Evolutionary conservation across 2,329 filamentous ascomycete species (phyloP).

Genomic region (Monosporascus ibericus): DNA sequence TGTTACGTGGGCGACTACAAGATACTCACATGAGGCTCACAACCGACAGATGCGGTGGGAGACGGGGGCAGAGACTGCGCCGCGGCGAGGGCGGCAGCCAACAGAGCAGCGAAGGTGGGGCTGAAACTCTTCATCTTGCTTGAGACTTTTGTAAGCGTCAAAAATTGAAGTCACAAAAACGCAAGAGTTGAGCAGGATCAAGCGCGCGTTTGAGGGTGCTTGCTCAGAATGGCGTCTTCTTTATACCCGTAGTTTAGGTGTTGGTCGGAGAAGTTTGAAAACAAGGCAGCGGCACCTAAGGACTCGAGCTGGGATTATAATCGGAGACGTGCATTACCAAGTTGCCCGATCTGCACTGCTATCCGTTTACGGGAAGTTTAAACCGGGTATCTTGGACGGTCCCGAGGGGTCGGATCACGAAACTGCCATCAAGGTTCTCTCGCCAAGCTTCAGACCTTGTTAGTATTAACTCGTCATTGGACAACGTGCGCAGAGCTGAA

Average conservation of each 20-base stretch:
- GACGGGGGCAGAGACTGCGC: constrained; percentile 11
- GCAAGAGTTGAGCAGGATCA: no score
- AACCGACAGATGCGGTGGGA: constrained; percentile 25
- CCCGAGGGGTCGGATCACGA: neutral
- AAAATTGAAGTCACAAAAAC: no score
- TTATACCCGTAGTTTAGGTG: neutral
- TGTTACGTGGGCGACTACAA: neutral
- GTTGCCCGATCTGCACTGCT: neutral
- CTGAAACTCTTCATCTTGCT: constrained; percentile 10
- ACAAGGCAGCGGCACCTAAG: neutral
- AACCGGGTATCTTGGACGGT: neutral
- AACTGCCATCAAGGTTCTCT: neutral
- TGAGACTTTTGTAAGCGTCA: neutral
- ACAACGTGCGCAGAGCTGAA: no score
- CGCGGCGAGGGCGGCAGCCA: constrained; percentile 5
- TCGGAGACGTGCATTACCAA: no score
- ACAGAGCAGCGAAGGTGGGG: constrained; percentile 4
- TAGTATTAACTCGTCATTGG: no score
- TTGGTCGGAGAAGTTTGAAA: neutral
- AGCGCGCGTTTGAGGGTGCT: no score
- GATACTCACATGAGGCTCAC: constrained; percentile 25
- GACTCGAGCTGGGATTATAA: no score
- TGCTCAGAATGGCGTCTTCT: neutral
- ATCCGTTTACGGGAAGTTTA: neutral
- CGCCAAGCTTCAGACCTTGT: neutral